Conservation (phyloP, 1,139 yeast species). For the Zhuliangozyma blackwelliae region DNA sequence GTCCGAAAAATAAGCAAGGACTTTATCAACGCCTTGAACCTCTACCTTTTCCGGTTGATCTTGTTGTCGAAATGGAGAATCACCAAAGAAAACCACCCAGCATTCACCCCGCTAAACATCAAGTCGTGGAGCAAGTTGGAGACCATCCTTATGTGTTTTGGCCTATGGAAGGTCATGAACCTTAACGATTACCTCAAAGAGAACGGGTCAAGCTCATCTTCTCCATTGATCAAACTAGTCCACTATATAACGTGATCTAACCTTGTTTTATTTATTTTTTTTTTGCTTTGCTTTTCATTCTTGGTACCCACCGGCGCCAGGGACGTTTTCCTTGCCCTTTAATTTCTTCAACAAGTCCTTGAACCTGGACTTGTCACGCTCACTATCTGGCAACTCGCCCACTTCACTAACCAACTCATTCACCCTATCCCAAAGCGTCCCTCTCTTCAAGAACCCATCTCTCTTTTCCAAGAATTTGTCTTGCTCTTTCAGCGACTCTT, state of each 20-base stretch:
- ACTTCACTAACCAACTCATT: conserved; percentile 43
- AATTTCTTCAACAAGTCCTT: conserved; percentile 61
- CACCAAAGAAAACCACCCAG: conserved; percentile 36
- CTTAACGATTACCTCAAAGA: conserved; percentile 23
- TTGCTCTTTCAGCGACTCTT: conserved; percentile 62
- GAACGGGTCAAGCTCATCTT: conserved; percentile 16
- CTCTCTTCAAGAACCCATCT: conserved; percentile 71
- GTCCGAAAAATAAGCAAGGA: conserved; percentile 23
- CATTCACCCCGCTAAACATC: conserved; percentile 21
- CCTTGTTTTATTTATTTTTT: too few species aligned
- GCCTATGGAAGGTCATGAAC: conserved; percentile 39
- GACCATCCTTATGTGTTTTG: conserved; percentile 32
- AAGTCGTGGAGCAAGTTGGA: conserved; percentile 35
- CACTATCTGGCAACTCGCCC: conserved; percentile 38
- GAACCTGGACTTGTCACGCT: conserved; percentile 68
- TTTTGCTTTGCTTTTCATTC: too few species aligned
- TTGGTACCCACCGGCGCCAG: conserved; percentile 51
- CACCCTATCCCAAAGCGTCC: conserved; percentile 88
- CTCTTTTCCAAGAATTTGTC: conserved; percentile 71
- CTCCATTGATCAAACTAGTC: conserved; percentile 13
- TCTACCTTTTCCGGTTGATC: conserved; percentile 33
- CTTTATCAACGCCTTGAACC: conserved; percentile 27
- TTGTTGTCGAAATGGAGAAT: conserved; percentile 43
- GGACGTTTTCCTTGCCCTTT: conserved; percentile 66
- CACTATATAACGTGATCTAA: too few species aligned